A percentile compares a stretch with the other conserved stretches of the same genome.
Conservation (phyloP, 805 yeast genomes). For the Saccharomycopsis sp. region DNA sequence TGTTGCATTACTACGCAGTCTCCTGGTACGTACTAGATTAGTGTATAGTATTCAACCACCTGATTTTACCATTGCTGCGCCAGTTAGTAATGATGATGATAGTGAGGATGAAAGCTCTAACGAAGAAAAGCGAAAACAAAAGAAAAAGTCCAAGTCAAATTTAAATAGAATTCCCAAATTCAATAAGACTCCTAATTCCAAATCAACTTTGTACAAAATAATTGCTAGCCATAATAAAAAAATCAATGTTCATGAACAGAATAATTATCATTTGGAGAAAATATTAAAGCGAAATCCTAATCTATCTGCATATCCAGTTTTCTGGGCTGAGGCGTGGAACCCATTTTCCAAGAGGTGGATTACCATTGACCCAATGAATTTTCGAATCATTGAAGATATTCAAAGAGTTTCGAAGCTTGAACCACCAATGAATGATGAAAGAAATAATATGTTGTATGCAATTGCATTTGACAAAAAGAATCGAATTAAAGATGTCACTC, state of each 20-base stretch:
- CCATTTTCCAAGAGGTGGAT: conserved; percentile 64
- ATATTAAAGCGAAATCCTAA: conserved; percentile 22
- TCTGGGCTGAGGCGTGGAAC: conserved; percentile 96
- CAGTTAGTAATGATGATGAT: not conserved
- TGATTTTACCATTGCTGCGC: conserved; percentile 49
- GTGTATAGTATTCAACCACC: conserved; percentile 87
- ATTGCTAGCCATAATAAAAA: conserved; percentile 12
- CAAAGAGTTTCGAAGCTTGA: conserved; percentile 53
- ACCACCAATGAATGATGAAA: conserved; percentile 56
- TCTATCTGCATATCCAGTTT: conserved; percentile 49
- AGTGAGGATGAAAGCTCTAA: not conserved
- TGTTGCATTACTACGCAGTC: conserved; percentile 63
- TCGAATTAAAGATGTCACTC: conserved; percentile 72
- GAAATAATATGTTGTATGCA: conserved; percentile 64
- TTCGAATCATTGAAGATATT: conserved; percentile 55
- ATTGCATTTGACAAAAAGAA: conserved; percentile 66
- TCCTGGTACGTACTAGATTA: conserved; percentile 65
- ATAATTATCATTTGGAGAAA: conserved; percentile 17
- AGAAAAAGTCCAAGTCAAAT: conserved; percentile 15
- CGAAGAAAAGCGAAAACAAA: not conserved
- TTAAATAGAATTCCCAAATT: conserved; percentile 23
- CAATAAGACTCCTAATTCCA: conserved; percentile 14
- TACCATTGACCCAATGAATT: conserved; percentile 75
- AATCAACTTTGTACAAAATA: conserved; percentile 25
- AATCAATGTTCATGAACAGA: conserved; percentile 1